phyloP scores from a whole-genome alignment of 768 basidiomycete species.

The Hygrocybe punicea region DNA sequence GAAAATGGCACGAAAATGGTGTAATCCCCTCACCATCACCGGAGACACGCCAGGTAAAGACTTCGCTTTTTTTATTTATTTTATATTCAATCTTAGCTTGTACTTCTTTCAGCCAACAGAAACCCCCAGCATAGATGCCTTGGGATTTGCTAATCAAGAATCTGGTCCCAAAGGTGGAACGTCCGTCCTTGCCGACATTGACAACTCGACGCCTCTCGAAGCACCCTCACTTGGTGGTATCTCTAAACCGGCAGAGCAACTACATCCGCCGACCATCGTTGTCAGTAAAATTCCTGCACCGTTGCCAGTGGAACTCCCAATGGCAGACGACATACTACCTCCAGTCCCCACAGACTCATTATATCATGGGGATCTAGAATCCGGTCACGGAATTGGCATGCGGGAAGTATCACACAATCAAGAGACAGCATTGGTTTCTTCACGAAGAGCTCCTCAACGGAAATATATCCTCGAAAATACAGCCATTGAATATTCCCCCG shows the following conservation, averaged over 20 bases:
- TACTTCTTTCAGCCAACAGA: neutral
- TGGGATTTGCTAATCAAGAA: slow-evolving; percentile 37
- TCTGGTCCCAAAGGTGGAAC: slow-evolving; percentile 24
- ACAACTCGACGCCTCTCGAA: slow-evolving; percentile 36
- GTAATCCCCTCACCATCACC: slow-evolving; percentile 52
- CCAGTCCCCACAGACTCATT: slow-evolving; percentile 40
- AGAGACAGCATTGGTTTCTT: slow-evolving; percentile 14
- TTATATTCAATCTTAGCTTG: neutral
- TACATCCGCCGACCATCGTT: slow-evolving; percentile 51
- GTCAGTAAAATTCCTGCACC: slow-evolving; percentile 72
- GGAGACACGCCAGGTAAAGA: slow-evolving; percentile 50
- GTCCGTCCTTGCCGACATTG: slow-evolving; percentile 26
- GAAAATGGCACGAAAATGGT: slow-evolving; percentile 82
- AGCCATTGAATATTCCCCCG: slow-evolving; percentile 1
- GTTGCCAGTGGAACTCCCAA: slow-evolving; percentile 66
- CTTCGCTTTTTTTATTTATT: slow-evolving; percentile 10
- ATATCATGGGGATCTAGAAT: slow-evolving; percentile 48
- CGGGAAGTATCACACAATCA: slow-evolving; percentile 31
- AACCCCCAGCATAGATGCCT: slow-evolving; percentile 31
- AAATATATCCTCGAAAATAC: neutral
- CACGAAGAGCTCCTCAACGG: slow-evolving; percentile 18
- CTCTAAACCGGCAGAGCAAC: slow-evolving; percentile 15
- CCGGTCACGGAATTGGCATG: slow-evolving; percentile 43
- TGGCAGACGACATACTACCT: slow-evolving; percentile 52
- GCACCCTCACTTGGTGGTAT: slow-evolving; percentile 17